Evolutionary conservation across 257 asterid species (phyloP).

Genomic region (Fraxinus cuspidata): DNA sequence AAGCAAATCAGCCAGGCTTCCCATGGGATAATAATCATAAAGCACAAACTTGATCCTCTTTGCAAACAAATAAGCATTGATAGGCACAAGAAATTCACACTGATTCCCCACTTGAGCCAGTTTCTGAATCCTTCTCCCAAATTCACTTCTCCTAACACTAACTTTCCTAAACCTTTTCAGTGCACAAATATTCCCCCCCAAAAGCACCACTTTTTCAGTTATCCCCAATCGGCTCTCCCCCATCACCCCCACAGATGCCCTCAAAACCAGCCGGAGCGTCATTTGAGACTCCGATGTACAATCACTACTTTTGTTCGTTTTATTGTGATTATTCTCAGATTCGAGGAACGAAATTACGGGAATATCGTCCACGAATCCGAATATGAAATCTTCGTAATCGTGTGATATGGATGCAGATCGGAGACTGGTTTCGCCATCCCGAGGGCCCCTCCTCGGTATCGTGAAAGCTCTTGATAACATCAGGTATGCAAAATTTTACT

Average conservation of each 20-base stretch:
- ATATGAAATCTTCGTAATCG: conserved; percentile 47
- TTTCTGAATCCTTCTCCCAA: conserved; percentile 47
- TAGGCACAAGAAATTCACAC: conserved; percentile 48
- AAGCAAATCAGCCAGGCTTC: conserved; percentile 61
- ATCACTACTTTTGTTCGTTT: not conserved
- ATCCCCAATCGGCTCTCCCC: conserved; percentile 54
- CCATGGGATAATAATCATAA: conserved; percentile 62
- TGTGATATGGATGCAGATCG: conserved; percentile 34
- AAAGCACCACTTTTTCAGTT: conserved; percentile 56
- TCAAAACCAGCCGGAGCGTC: conserved; percentile 52
- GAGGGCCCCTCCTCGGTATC: conserved; percentile 35
- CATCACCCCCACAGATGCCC: conserved; percentile 57
- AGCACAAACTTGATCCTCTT: conserved; percentile 67
- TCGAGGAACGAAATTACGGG: conserved; percentile 36
- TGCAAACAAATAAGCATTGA: conserved; percentile 50
- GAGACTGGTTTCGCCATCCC: conserved; percentile 38
- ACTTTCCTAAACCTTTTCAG: conserved; percentile 53
- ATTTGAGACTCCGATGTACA: conserved; percentile 18
- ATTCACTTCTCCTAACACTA: conserved; percentile 36
- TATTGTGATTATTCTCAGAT: not conserved
- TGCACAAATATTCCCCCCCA: conserved; percentile 47
- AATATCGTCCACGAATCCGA: conserved; percentile 49
- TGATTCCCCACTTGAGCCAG: conserved; percentile 37
- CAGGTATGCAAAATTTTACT: not conserved
- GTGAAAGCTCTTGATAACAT: conserved; percentile 54